Conservation (phyloP, 2,329 filamentous ascomycete genomes). For the Fusarium pseudonygamai region DNA sequence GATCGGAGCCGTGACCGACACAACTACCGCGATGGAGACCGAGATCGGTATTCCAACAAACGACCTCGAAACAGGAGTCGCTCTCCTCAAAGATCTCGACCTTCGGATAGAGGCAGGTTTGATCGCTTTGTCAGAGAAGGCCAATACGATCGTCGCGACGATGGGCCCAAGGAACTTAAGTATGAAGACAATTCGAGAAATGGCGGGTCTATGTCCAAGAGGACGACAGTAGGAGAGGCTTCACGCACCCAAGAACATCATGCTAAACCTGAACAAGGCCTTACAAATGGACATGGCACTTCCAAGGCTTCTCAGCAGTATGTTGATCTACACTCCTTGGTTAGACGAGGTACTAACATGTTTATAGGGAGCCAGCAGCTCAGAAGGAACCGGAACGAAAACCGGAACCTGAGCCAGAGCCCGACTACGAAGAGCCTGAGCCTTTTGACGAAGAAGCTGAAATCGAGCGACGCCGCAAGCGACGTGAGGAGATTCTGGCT, state of each 20-base stretch:
- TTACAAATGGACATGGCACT: constrained; percentile 36
- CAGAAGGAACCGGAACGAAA: constrained; percentile 41
- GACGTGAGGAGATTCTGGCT: constrained; percentile 84
- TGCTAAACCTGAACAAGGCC: constrained; percentile 73
- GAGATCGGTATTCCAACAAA: constrained; percentile 62
- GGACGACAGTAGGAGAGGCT: constrained; percentile 67
- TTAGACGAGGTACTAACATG: constrained; percentile 11
- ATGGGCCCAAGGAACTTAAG: constrained; percentile 44
- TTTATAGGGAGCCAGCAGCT: constrained; percentile 19
- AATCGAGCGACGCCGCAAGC: constrained; percentile 84
- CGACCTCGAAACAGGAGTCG: constrained; percentile 65
- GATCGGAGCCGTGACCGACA: constrained; percentile 50
- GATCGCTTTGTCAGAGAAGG: constrained; percentile 47
- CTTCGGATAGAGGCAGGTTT: constrained; percentile 49
- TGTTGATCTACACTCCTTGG: neutral
- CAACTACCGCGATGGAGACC: constrained; percentile 52
- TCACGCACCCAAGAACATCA: constrained; percentile 68
- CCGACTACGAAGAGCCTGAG: constrained; percentile 61
- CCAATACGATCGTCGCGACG: constrained; percentile 40
- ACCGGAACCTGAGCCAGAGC: constrained; percentile 39
- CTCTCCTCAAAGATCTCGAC: constrained; percentile 56
- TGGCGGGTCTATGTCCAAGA: constrained; percentile 69
- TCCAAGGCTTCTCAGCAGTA: constrained; percentile 32
- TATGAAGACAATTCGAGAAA: constrained; percentile 57
- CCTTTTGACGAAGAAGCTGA: constrained; percentile 82